Base-by-base conservation (phyloP, 305 asterid genomes). In the Fraxinus floribunda region DNA sequence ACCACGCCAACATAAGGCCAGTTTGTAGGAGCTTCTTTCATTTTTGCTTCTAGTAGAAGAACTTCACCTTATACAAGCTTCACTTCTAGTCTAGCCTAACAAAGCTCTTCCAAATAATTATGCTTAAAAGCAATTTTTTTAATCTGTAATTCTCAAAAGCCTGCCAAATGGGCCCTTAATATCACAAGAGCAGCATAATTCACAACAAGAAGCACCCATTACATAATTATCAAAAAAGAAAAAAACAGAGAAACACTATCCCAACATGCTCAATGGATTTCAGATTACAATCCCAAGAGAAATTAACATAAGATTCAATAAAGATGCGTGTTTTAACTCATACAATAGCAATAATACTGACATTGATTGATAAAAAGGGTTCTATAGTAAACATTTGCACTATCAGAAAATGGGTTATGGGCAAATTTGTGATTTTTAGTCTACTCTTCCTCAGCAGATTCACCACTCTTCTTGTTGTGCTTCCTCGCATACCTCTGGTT, bases 401-500 rank as follows among this genome's bases (percentile, higher is more conserved):
- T 18, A 18, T 57, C 13, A 57, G 68, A 57, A 70, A 70, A 29
- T 13, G 20, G 75, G 8, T 70, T 30, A 70, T 29, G 75, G 75
- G 41, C 4, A 15, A n/a, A 30, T 30, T 30, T 15, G 41, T 30
- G n/a, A 32, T 70, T 70, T 24, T 16, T 62, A 72, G 72, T 83
- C 78, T 86, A 86, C 84, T 89, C 87, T 60, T 88, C 89, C 81
- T 44, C 87, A 2, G 85, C 79, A 41, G 66, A 80, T 44, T 68
- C 91, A 68, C 44, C 85, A 24, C 76, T 86, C 60, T 78, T 80
- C 85, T 87, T 89, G 89, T 89, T 89, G 71, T 89, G 91, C 85
- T 89, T 89, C 84, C 91, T 85, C 0, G 91, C 91, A 74, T 89
- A 87, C 90, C 90, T 89, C 86, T 87, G 91, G 88, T 89, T 89